Base-by-base conservation (phyloP, 2,329 filamentous ascomycete species). In the Eutypa lata region DNA sequence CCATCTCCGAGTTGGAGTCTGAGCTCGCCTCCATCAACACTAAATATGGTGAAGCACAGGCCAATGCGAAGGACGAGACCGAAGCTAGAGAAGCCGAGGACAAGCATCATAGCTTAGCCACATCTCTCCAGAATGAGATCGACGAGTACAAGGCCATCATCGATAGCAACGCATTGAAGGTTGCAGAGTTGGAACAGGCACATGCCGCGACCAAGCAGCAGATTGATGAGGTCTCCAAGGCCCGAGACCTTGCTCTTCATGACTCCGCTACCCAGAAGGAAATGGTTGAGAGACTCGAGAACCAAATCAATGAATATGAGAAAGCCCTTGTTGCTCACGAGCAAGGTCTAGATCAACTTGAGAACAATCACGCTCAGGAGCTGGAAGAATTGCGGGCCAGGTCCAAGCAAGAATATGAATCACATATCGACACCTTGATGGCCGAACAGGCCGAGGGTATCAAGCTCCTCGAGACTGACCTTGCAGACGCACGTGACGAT, bases 121-220 rank as follows among this genome's bases (percentile, higher is more conserved):
- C 77, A 35, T 77, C 76, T 44, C 72, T 97, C 42, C 88, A 89
- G 57, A 79, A 73, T 54, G 87, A 96, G 66, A 87, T 97, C 50
- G 85, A 92, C 49, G 86, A 91, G 65, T 91, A 96, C 73, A 92
- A 89, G 72, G 74, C 80, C 3, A 82, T 89, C 37, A 87, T 95
- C 61, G 80, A 81, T 57, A 79, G 76, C 59, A 90, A 92, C 62
- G 77, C 84, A 13, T 68, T 80, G 38, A 89, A 86, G 62, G 85
- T 96, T 28, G 78, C 84, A 3, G 82, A 89, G 58, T 78, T 96
- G 14, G 91, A 96, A 69, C 74, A 86, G 57, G 82, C 87, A 3
- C 88, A 95, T 65, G 70, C 80, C 31, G 78, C 80, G 24, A 82
- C 88, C 48, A 82, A 84, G 62, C 72, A 80, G 46, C 82, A 93